Evolutionary conservation across 257 asterid genomes (phyloP).

Genomic region (Ehretia macrophylla): DNA sequence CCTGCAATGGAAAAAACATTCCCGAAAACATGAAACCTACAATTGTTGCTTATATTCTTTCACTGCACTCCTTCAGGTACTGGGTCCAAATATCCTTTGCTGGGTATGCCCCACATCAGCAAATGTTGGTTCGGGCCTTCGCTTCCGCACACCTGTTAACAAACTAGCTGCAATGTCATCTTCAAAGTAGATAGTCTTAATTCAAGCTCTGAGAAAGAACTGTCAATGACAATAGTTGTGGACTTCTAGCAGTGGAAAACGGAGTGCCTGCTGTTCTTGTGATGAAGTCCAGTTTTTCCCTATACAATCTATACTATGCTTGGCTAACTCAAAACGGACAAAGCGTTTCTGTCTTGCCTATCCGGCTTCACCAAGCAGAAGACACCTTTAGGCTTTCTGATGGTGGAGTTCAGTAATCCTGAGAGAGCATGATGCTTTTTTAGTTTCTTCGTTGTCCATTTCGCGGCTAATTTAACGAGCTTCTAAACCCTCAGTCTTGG

Average conservation of each 20-base stretch:
- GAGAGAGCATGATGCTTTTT: background rate
- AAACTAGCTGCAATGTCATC: slow-evolving; percentile 24
- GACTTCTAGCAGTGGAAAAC: background rate
- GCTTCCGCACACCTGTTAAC: slow-evolving; percentile 53
- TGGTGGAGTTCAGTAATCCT: background rate
- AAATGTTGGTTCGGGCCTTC: slow-evolving; percentile 73
- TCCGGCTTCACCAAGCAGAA: background rate
- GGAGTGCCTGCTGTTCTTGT: background rate
- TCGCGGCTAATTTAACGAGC: background rate
- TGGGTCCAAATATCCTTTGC: slow-evolving; percentile 66
- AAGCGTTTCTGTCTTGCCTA: background rate
- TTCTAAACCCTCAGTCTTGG: background rate
- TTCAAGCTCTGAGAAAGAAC: background rate
- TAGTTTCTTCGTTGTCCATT: background rate
- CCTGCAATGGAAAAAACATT: background rate
- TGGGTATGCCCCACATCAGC: slow-evolving; percentile 65
- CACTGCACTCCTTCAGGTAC: slow-evolving; percentile 33
- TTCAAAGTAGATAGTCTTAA: slow-evolving; percentile 15
- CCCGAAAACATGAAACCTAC: background rate
- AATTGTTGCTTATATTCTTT: background rate
- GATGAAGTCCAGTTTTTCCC: background rate
- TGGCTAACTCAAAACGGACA: no score
- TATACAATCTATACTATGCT: no score
- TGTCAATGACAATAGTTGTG: background rate
- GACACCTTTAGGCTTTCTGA: background rate